Percentiles rank a stretch among this genome's conserved stretches.
Evolutionary conservation across 192 early-diverging fungal species (phyloP).

Genomic region (Rhizophagus sp.): DNA sequence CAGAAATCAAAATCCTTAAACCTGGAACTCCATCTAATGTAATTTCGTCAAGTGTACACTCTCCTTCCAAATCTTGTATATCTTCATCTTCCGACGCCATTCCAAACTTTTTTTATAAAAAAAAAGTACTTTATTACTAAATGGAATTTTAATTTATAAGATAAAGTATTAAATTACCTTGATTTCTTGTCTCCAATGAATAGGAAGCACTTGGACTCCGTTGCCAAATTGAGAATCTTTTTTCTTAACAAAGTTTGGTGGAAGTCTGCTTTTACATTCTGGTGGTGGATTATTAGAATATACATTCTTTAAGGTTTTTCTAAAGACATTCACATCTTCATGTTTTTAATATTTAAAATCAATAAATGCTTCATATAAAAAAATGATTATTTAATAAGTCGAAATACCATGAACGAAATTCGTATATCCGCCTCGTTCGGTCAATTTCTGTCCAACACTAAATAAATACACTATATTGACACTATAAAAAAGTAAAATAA

Average conservation of each 20-base stretch:
- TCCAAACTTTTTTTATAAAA: conserved; percentile 54
- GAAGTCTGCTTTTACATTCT: neutral
- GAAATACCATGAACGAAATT: conserved; percentile 58
- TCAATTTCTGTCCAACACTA: conserved; percentile 83
- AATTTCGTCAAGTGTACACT: conserved; percentile 72
- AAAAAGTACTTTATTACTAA: neutral
- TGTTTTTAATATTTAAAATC: neutral
- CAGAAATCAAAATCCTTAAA: conserved; percentile 78
- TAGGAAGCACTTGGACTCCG: conserved; percentile 76
- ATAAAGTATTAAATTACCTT: conserved; percentile 21
- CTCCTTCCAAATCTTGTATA: conserved; percentile 56
- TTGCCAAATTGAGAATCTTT: conserved; percentile 32
- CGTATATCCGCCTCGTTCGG: conserved; percentile 67
- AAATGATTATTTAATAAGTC: neutral
- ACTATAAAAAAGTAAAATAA: neutral
- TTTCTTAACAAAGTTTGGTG: neutral
- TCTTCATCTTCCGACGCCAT: conserved; percentile 59
- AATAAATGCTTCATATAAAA: neutral
- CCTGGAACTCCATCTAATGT: conserved; percentile 78
- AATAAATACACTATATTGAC: neutral
- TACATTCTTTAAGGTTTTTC: conserved; percentile 60
- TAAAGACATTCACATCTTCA: conserved; percentile 67
- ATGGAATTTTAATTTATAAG: neutral
- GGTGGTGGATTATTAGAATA: conserved; percentile 4
- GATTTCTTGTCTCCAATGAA: conserved; percentile 82